These are phyloP conservation scores for Trametes versicolor DNA, from an alignment of 1,284 basidiomycete genomes.

Conservation along the genomic window DNA sequence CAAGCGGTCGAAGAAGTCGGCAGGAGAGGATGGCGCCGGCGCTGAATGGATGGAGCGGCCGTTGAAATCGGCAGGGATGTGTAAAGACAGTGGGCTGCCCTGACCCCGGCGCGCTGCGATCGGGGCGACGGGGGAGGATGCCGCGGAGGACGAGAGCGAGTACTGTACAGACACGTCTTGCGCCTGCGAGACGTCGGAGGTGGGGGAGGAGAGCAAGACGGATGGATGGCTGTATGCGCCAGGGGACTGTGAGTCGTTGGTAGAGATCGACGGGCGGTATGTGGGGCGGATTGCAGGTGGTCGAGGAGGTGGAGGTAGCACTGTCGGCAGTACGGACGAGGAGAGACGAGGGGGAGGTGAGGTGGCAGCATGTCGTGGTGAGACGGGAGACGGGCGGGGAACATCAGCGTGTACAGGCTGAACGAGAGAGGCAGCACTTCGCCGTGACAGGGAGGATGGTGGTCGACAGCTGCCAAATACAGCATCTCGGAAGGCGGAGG, in stretches of 20 bases:
- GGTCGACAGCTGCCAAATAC: conserved; percentile 49
- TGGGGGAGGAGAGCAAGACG: conserved; percentile 20
- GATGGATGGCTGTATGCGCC: conserved; percentile 35
- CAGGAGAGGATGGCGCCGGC: conserved; percentile 66
- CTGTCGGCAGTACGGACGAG: conserved; percentile 52
- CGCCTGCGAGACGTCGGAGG: conserved; percentile 25
- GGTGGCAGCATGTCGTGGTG: conserved; percentile 54
- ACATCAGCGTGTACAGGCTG: conserved; percentile 26
- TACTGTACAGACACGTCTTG: conserved; percentile 26
- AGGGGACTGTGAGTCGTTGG: conserved; percentile 43
- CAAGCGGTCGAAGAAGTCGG: conserved; percentile 79
- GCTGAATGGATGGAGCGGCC: conserved; percentile 52
- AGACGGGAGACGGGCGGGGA: conserved; percentile 23
- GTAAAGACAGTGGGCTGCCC: conserved; percentile 39
- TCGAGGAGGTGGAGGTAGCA: conserved; percentile 64
- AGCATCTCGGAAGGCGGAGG: conserved; percentile 75
- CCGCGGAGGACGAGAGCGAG: conserved; percentile 21
- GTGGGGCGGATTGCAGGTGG: conserved; percentile 50
- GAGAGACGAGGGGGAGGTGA: conserved; percentile 63
- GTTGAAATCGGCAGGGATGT: conserved; percentile 38
- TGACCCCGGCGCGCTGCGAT: conserved; percentile 42
- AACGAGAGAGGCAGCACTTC: conserved; percentile 40
- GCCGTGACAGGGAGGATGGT: conserved; percentile 47
- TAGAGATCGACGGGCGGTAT: conserved; percentile 41
- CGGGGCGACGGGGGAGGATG: conserved; percentile 25